Percentiles rank a stretch among this genome's conserved stretches.
These are phyloP conservation scores for Selaginella moellendorffii DNA, from an alignment of 75 land plant genomes.

Conservation along the genomic window DNA sequence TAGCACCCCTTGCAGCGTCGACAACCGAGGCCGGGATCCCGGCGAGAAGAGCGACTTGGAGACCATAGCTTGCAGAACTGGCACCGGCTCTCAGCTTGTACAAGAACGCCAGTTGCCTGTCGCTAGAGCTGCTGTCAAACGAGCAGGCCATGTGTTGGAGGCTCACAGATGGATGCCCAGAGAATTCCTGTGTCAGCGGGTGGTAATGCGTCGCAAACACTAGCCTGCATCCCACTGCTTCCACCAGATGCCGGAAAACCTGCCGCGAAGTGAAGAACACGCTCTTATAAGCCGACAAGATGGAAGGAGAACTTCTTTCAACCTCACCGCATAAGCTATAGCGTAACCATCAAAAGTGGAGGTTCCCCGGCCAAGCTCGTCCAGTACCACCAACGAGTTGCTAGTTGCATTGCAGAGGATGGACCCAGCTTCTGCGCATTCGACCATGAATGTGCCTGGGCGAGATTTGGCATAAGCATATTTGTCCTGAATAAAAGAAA, in stretches of 20 bases:
- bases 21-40: conserved; percentile 56
- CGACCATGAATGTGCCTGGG: conserved; percentile 76
- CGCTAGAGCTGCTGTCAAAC: conserved; percentile 22
- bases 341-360: conserved; percentile 92
- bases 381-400: conserved; percentile 75
- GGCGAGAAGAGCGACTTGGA: conserved; percentile 74
- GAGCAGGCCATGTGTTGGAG: conserved; percentile 78
- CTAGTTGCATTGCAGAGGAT: conserved; percentile 62
- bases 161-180: conserved; percentile 58
- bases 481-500: too few relatives aligned
- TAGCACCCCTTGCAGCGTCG: conserved; percentile 29
- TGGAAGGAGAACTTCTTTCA: conserved; percentile 13
- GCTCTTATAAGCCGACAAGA: neutral
- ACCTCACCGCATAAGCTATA: conserved; percentile 77
- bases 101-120: conserved; percentile 48
- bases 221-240: conserved; percentile 59
- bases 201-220: conserved; percentile 96
- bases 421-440: conserved; percentile 83
- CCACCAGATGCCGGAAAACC: conserved; percentile 84
- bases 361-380: conserved; percentile 96
- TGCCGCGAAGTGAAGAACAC: conserved; percentile 14
- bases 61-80: conserved; percentile 78
- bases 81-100: conserved; percentile 60
- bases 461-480: too few relatives aligned
- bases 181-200: conserved; percentile 74